Percentiles rank a stretch among this genome's conserved stretches.
Evolutionary conservation across 2,329 filamentous ascomycete species (phyloP).

Genomic region (Rhynchosporium agropyri): DNA sequence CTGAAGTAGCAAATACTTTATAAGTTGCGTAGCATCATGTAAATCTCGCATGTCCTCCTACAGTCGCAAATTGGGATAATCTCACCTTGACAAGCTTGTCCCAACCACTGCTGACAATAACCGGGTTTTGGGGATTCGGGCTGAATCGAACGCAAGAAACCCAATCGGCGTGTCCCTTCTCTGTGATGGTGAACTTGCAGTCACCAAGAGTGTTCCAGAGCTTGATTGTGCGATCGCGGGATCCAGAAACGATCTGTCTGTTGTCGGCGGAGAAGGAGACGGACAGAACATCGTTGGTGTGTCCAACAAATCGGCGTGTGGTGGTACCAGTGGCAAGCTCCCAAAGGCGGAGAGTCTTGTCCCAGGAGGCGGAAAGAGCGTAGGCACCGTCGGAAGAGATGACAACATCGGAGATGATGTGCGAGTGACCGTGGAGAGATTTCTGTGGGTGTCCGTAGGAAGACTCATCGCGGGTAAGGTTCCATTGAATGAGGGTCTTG

Average conservation of each 20-base stretch:
- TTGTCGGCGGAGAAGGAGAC: slow-evolving; percentile 99
- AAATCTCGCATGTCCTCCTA: slow-evolving; percentile 44
- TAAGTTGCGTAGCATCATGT: slow-evolving; percentile 89
- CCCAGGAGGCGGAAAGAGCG: slow-evolving; percentile 97
- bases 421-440: slow-evolving; percentile 97
- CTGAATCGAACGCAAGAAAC: slow-evolving; percentile 99
- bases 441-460: slow-evolving; percentile 99
- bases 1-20: slow-evolving; percentile 99
- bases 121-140: slow-evolving; percentile 99
- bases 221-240: slow-evolving; percentile 98
- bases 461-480: slow-evolving; percentile 97
- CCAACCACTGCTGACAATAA: slow-evolving; percentile 98
- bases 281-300: slow-evolving; percentile 99
- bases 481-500: slow-evolving; percentile 99
- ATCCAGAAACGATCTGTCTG: slow-evolving; percentile 99
- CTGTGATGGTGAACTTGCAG: slow-evolving; percentile 99
- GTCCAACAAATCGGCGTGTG: slow-evolving; percentile 97
- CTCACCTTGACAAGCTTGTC: slow-evolving; percentile 99
- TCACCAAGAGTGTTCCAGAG: slow-evolving; percentile 99
- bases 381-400: slow-evolving; percentile 99
- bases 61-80: slow-evolving; percentile 30
- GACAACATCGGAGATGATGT: slow-evolving; percentile 99
- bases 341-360: slow-evolving; percentile 99
- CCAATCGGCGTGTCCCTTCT: slow-evolving; percentile 99
- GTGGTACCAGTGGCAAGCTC: slow-evolving; percentile 97